phyloP scores from a whole-genome alignment of 495 filamentous ascomycete genomes.

The Letharia lupina region DNA sequence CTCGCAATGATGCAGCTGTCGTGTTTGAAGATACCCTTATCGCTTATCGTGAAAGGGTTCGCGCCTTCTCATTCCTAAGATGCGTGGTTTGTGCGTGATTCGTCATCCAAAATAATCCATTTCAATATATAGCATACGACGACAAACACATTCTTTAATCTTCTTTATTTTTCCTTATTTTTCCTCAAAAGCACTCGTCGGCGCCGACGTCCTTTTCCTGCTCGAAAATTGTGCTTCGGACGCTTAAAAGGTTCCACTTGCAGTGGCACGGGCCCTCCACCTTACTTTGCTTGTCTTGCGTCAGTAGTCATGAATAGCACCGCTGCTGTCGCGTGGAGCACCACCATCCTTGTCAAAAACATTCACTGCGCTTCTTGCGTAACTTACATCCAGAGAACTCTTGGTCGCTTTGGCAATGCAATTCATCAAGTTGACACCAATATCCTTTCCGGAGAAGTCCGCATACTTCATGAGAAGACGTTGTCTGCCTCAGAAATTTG shows the following conservation, averaged over 20 bases:
- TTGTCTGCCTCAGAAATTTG: constrained; percentile 33
- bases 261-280: background rate
- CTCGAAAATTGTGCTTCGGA: too few species aligned
- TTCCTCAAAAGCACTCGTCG: background rate
- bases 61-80: constrained; percentile 4
- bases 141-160: too few species aligned
- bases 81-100: constrained; percentile 11
- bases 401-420: constrained; percentile 30
- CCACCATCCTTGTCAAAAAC: constrained; percentile 42
- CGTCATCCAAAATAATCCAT: background rate
- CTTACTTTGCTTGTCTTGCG: background rate
- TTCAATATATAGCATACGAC: too few species aligned
- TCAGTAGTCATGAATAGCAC: background rate
- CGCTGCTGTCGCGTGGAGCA: constrained; percentile 17
- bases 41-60: background rate
- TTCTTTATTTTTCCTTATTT: background rate
- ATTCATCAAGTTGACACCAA: constrained; percentile 37
- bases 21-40: background rate
- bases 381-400: constrained; percentile 38
- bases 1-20: too few species aligned
- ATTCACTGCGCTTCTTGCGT: constrained; percentile 49
- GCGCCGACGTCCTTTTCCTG: background rate
- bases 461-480: constrained; percentile 31
- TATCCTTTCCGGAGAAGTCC: constrained; percentile 41
- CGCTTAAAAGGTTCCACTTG: background rate